Base-by-base conservation (phyloP, 345 rosid genomes). In the Ceriops zippeliana region DNA sequence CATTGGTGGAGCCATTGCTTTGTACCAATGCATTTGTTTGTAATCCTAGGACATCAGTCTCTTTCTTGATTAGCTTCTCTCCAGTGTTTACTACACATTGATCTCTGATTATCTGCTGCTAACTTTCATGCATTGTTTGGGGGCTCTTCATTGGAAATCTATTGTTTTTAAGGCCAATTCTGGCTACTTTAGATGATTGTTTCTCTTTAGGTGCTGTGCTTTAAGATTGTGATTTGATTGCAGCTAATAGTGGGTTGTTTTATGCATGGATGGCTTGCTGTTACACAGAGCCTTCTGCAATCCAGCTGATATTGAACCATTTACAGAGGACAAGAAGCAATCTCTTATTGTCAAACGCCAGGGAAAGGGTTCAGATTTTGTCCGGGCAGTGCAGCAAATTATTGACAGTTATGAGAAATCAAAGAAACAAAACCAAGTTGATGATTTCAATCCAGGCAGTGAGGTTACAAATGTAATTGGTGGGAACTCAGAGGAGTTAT, bases 271-370 rank as follows among this genome's bases (percentile, higher is more conserved):
- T 64, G 77, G 20, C 71, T 24, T 52, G 51, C 60, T 77, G 20
- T 70, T 58, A 5, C 78, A 83, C 85, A 93, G 98, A 82, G 98
- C 97, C 49, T 87, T 93, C 85, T 91, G 96, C 84, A 87, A 86
- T 69, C 92, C 89, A 35, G 91, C 84, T 72, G 98, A 93, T 76
- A 90, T 93, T 64, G 98, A 93, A 85, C 83, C 93, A 74, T 93
- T 93, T 82, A 87, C 98, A 4, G 98, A 93, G 75, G 96, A 93
- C 83, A 93, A 89, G 76, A 93, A 91, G 76, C 90, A 90, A 73
- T 81, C 91, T 24, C 92, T 93, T 75, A 68, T 89, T 81, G 69
- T 68, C 38, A 93, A 89, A 80, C 90, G 93, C 30, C 98, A 89
- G 63, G 91, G 96, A 26, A 90, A 81, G 79, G 92, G 97, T 77